Conservation (phyloP, 208 protist species). For the Leishmania tropica region DNA sequence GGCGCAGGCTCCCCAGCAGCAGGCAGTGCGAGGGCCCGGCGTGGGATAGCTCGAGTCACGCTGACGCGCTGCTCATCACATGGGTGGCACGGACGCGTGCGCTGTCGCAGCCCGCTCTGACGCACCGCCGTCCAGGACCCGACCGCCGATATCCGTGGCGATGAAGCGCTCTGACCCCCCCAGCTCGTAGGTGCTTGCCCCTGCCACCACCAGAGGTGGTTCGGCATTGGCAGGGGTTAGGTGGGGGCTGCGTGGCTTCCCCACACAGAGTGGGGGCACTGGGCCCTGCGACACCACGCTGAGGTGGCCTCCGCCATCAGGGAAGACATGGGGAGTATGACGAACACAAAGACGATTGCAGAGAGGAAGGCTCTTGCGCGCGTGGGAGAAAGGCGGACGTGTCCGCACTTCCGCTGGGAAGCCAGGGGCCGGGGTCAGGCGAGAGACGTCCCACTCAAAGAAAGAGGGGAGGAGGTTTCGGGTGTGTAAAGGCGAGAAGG, state of each 20-base stretch:
- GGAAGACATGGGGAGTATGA: neutral
- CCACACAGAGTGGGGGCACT: neutral
- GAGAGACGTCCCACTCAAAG: neutral
- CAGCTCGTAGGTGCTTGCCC: neutral
- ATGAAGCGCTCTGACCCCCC: neutral
- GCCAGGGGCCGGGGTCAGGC: neutral
- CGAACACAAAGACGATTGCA: neutral
- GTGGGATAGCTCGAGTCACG: neutral
- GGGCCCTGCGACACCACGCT: neutral
- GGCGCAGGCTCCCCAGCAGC: neutral
- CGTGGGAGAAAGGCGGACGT: neutral
- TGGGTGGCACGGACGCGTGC: neutral
- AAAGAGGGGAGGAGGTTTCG: neutral
- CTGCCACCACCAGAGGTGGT: neutral
- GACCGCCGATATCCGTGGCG: neutral
- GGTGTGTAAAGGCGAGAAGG: neutral
- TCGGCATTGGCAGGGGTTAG: neutral
- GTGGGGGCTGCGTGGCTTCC: neutral
- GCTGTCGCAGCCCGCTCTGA: neutral
- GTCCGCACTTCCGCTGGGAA: neutral
- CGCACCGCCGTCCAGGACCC: neutral
- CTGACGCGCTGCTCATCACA: neutral
- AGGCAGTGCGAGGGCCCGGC: neutral
- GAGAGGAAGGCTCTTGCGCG: neutral
- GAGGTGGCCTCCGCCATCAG: neutral